Evolutionary conservation across 208 protist genomes (phyloP).

Genomic region (Trypanosoma avium): DNA sequence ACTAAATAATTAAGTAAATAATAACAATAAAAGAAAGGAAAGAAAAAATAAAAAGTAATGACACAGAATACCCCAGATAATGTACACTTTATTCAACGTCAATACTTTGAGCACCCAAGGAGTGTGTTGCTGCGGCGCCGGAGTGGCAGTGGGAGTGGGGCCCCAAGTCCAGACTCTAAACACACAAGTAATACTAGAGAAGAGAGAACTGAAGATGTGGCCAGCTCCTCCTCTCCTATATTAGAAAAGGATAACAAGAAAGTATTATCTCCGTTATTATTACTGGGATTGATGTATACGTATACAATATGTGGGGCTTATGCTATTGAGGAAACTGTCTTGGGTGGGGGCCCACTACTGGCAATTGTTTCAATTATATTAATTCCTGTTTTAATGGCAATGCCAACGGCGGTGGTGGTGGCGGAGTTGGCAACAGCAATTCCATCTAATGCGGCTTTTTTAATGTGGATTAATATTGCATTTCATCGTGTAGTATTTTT

Average conservation of each 20-base stretch:
- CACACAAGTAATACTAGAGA: neutral
- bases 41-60: neutral
- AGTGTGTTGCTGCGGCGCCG: conserved; percentile 34
- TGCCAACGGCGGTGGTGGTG: conserved; percentile 69
- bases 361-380: conserved; percentile 64
- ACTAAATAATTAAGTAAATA: no score
- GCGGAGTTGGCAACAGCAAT: conserved; percentile 69
- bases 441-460: conserved; percentile 71
- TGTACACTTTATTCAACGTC: conserved; percentile 20
- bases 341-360: conserved; percentile 69
- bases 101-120: conserved; percentile 78
- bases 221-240: no score
- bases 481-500: conserved; percentile 68
- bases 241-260: conserved; percentile 6
- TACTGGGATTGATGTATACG: conserved; percentile 84
- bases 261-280: conserved; percentile 49
- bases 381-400: conserved; percentile 70
- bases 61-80: neutral
- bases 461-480: conserved; percentile 75
- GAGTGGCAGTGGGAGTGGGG: neutral
- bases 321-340: conserved; percentile 81
- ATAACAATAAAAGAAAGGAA: no score
- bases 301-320: conserved; percentile 76
- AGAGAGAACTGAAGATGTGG: neutral
- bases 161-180: neutral